These are phyloP conservation scores for Phytophthora litchii DNA, from an alignment of 352 stramenopile genomes.

Conservation along the genomic window DNA sequence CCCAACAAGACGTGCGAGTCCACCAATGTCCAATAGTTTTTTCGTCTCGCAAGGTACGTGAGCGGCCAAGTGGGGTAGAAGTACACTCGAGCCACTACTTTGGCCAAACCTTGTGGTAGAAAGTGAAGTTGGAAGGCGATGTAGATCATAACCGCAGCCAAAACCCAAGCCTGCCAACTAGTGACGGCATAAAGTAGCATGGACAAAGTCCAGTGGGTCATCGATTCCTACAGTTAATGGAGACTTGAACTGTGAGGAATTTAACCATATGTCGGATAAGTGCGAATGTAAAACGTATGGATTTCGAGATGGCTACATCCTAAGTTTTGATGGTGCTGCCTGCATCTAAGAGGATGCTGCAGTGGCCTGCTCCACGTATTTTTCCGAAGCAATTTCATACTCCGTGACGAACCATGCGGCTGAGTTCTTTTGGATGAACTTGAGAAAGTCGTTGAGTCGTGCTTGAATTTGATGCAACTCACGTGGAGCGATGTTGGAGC, in stretches of 20 bases:
- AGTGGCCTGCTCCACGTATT: constrained; percentile 54
- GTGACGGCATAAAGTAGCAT: constrained; percentile 25
- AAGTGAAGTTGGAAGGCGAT: constrained; percentile 92
- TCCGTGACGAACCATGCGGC: constrained; percentile 71
- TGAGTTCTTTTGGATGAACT: constrained; percentile 83
- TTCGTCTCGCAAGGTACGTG: constrained; percentile 87
- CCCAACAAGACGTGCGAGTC: constrained; percentile 93
- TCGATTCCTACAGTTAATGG: not conserved
- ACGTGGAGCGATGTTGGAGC: constrained; percentile 59
- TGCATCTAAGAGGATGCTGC: constrained; percentile 14
- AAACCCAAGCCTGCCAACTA: constrained; percentile 33
- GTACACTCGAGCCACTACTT: constrained; percentile 76
- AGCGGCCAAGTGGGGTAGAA: constrained; percentile 96
- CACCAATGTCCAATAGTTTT: constrained; percentile 91
- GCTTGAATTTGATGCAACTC: constrained; percentile 71
- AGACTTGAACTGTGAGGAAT: constrained; percentile 6
- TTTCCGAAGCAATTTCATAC: constrained; percentile 63
- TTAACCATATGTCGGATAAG: constrained; percentile 9
- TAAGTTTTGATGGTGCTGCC: not conserved
- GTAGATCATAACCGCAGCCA: constrained; percentile 46
- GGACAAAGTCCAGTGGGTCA: constrained; percentile 20
- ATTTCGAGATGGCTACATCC: constrained; percentile 18
- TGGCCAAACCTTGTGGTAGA: constrained; percentile 75
- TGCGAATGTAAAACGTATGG: constrained; percentile 5
- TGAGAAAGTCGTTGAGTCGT: constrained; percentile 84